Conservation (phyloP, 2,329 filamentous ascomycete species). For the Colletotrichum sojae region DNA sequence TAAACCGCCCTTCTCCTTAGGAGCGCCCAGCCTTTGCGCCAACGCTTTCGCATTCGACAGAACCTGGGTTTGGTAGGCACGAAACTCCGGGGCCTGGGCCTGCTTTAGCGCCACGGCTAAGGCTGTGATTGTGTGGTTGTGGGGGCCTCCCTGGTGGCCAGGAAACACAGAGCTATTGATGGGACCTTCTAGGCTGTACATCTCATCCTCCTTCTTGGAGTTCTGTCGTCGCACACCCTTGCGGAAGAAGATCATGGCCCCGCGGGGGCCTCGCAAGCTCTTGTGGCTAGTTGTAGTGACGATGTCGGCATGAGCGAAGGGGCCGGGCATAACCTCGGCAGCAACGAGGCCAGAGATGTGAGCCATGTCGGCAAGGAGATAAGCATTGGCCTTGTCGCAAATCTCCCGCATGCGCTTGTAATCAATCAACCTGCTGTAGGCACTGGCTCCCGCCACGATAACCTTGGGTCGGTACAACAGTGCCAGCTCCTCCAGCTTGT, state of each 20-base stretch:
- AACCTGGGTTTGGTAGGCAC: constrained; percentile 91
- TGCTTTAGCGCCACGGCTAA: constrained; percentile 95
- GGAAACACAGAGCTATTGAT: constrained; percentile 99
- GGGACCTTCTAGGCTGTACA: constrained; percentile 91
- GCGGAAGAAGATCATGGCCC: constrained; percentile 98
- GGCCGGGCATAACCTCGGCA: constrained; percentile 90
- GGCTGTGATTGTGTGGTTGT: constrained; percentile 99
- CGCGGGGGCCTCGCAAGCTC: constrained; percentile 92
- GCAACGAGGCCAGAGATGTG: constrained; percentile 96
- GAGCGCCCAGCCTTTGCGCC: constrained; percentile 74
- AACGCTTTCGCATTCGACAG: constrained; percentile 93
- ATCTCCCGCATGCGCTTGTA: constrained; percentile 94
- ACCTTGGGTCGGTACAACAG: constrained; percentile 94
- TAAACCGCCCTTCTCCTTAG: constrained; percentile 81
- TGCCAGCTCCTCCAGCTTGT: constrained; percentile 88
- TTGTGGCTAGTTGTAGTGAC: constrained; percentile 99
- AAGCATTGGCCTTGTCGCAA: constrained; percentile 91
- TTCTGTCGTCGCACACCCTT: constrained; percentile 89
- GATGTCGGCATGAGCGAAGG: constrained; percentile 91
- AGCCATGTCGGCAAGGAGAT: constrained; percentile 95
- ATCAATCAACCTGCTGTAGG: constrained; percentile 96
- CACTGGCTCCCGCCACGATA: constrained; percentile 93
- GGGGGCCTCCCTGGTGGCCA: constrained; percentile 96
- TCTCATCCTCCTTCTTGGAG: constrained; percentile 85
- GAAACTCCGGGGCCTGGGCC: constrained; percentile 90